Conservation (phyloP, 2,329 filamentous ascomycete species). For the Fusarium concolor region DNA sequence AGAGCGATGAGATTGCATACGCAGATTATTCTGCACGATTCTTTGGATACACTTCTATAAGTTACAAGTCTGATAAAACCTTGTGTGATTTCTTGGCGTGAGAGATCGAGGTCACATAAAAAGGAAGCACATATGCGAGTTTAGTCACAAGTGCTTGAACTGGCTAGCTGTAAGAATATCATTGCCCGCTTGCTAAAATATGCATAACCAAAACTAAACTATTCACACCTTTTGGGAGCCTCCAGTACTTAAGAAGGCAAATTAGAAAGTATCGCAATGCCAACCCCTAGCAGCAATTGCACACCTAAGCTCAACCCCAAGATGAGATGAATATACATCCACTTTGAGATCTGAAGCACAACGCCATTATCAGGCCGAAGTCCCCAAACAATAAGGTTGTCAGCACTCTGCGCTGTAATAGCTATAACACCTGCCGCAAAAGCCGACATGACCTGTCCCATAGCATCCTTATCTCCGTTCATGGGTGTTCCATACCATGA, state of each 20-base stretch:
- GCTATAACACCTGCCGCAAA: conserved; percentile 54
- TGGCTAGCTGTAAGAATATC: background rate
- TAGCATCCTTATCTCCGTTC: conserved; percentile 46
- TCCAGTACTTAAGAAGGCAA: background rate
- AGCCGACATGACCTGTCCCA: conserved; percentile 53
- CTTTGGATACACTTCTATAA: background rate
- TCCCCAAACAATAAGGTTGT: conserved; percentile 43
- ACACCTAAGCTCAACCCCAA: conserved; percentile 48
- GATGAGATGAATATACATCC: conserved; percentile 48
- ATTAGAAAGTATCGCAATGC: conserved; percentile 29
- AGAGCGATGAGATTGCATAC: conserved; percentile 32
- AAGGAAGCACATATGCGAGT: background rate
- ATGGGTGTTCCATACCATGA: conserved; percentile 52
- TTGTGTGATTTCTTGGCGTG: background rate
- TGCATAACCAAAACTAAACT: background rate
- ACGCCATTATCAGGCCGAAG: conserved; percentile 49
- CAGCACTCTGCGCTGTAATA: conserved; percentile 49
- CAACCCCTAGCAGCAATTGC: conserved; percentile 46
- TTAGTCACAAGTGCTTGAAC: too few relatives aligned
- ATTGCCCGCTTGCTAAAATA: background rate
- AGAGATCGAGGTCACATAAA: background rate
- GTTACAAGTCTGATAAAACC: background rate
- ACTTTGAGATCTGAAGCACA: conserved; percentile 49
- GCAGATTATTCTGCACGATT: conserved; percentile 1
- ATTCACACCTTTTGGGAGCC: background rate